phyloP scores from a whole-genome alignment of 1,139 yeast species.

The Yamadazyma friedrichii region DNA sequence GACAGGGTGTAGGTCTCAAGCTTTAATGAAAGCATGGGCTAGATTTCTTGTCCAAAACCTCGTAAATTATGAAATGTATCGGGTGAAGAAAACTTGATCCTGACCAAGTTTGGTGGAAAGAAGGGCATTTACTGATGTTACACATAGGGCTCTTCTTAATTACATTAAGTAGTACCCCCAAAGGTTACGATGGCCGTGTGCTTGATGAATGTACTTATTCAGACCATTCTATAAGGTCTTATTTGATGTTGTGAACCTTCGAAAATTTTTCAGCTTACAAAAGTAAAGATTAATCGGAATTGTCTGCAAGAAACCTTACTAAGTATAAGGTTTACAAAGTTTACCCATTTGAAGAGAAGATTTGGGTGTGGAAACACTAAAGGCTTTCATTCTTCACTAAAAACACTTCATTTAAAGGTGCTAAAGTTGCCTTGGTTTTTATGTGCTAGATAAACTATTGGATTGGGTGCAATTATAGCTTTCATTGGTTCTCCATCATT shows the following conservation, averaged over 20 bases:
- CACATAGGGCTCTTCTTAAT: constrained; percentile 31
- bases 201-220: constrained; percentile 33
- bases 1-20: not conserved
- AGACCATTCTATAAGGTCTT: not conserved
- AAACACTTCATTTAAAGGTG: no score
- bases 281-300: no score
- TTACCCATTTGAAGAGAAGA: constrained; percentile 33
- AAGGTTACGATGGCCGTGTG: constrained; percentile 37
- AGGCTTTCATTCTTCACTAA: no score
- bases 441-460: constrained; percentile 37
- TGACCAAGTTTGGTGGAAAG: constrained; percentile 56
- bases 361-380: constrained; percentile 44
- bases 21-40: not conserved
- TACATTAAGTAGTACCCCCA: constrained; percentile 40
- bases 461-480: constrained; percentile 39
- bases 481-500: constrained; percentile 36
- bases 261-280: no score
- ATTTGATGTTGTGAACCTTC: not conserved
- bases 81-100: constrained; percentile 32
- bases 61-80: not conserved
- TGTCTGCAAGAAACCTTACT: no score
- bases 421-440: constrained; percentile 38
- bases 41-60: not conserved
- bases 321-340: constrained; percentile 31
- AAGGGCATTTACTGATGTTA: constrained; percentile 52